phyloP scores from a whole-genome alignment of 78 protist genomes.

The Dictyostelium firmibasis region DNA sequence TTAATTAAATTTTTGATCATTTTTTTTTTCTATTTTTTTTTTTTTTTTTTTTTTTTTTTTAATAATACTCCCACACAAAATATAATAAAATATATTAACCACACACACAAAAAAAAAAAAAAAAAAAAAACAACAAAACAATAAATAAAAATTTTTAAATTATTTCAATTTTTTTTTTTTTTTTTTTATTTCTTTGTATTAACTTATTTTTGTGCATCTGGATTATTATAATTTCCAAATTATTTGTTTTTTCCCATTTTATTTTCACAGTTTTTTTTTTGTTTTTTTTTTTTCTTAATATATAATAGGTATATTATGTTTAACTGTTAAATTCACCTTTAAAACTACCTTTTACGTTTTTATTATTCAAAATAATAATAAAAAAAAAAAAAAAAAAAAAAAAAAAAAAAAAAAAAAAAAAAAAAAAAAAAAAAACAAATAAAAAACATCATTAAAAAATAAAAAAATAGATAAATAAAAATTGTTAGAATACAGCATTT shows the following conservation, averaged over 20 bases:
- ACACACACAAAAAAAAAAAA: background rate
- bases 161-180: background rate
- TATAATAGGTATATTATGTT: background rate
- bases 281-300: no score
- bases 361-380: no score
- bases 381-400: no score
- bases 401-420: background rate
- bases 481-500: background rate
- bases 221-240: background rate
- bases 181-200: background rate
- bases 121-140: background rate
- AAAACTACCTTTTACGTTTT: background rate
- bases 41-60: no score
- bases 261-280: background rate
- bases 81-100: background rate
- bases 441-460: background rate
- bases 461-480: background rate
- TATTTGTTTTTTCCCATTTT: background rate
- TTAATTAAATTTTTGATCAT: background rate
- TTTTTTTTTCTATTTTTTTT: no score
- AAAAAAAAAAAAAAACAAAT: background rate
- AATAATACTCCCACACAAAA: background rate
- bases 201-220: background rate
- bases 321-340: background rate
- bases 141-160: background rate